Evolutionary conservation across 306 rosid genomes (phyloP), one percentile per base, ranked within the genome.

Genomic region (Adenanthera pavonina): DNA sequence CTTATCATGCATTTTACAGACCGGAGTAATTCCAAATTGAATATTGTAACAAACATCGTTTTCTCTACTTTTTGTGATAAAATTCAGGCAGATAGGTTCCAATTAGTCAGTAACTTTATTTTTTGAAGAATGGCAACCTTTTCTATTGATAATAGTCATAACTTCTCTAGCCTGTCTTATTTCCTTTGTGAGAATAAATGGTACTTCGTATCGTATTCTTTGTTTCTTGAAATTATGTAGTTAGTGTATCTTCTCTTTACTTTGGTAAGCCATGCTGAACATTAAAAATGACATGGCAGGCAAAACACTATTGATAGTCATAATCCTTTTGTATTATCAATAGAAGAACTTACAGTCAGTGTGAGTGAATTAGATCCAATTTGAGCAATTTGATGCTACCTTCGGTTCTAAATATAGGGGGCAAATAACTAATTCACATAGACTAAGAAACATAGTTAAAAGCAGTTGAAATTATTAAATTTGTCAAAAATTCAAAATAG

Each of bases 1-100:
- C 44, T 71, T 36, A 69, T 76, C 82, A 44, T 79, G 72, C 48
- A 34, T 59, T 51, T 16, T 71, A 78, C 48, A 77, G 74, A 35
- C 43, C 56, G 57, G 8, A 74, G 68, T 56, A 72, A 72, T 41
- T 33, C 71, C n/a, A 5, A 67, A 40, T 44, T 74, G 49, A 2
- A 25, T 60, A 25, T 38, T 57, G 41, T 15, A 38, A 7, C 13
- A 3, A 44, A 36, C 51, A 11, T 38, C 19, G 34, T 49, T 33
- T 33, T 36, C 51, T 33, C 46, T 52, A 20, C 60, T 15, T 25
- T 25, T 75, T 57, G 41, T 74, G 10, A 8, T 51, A 20, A 8
- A 30, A 72, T 6, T 72, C 8, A 33, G 62, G 33, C 8, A 33
- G 47, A 52, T 72, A 34, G 51, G 7, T 13, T 61, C n/a, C 68